Evolutionary conservation across 345 rosid species (phyloP), one percentile per base, ranked within the genome.

Genomic region (Populus pruinosa): DNA sequence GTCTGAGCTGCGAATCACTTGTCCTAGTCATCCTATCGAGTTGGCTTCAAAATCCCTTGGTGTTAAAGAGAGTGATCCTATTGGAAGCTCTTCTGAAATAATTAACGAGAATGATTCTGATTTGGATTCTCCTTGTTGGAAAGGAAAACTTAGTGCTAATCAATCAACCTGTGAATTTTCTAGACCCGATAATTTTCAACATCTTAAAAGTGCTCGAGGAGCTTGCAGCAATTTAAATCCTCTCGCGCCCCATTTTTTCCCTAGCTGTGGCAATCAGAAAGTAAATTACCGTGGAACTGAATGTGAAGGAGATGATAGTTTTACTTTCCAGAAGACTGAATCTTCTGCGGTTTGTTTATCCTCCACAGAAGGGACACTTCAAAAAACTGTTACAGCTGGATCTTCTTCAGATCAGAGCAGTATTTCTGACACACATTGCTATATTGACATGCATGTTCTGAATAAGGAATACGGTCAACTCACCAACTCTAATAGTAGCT

Each of bases 121-220:
- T 70, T 81, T 87, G 72, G 96, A 91, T 83, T 84, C 91, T 72
- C 92, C 96, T 62, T 90, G 93, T 80, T 91, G 92, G 93, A 83
- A 67, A 81, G 92, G 96, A 78, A 83, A 70, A 25, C 73, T 33
- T 50, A 70, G 64, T 36, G 10, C 66, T 71, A 43, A 67, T 59
- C 79, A 72, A 43, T 62, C 62, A 67, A 23, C 76, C 0, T 76
- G 41, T 53, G 71, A 67, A 41, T 77, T 72, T 77, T 17, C 77
- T 21, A 71, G 36, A 43, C 75, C 81, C 62, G 16, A 67, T 65
- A 55, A 70, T 61, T 71, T 66, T 10, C 84, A 77, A 77, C 76
- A 67, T 68, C 69, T 75, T 53, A 80, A 25, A 80, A 82, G 79
- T 71, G 84, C 65, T 78, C 73, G 74, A 39, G 83, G 71, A 67